These are phyloP conservation scores for Trypanosoma mega DNA, from an alignment of 208 protist genomes.

Conservation along the genomic window DNA sequence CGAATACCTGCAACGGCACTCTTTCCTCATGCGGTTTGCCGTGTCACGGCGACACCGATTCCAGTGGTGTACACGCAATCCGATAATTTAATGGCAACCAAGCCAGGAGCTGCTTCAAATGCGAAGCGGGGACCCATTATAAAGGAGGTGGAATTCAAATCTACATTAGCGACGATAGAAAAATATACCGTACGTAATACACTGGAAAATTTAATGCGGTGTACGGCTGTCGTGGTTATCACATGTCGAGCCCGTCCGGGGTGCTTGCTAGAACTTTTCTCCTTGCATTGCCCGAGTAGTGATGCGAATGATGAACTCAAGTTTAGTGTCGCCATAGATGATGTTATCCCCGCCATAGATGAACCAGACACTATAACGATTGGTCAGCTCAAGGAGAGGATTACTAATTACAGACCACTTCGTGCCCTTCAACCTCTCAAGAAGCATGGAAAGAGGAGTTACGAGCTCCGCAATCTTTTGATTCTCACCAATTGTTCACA, in stretches of 20 bases:
- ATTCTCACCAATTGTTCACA: conserved; percentile 69
- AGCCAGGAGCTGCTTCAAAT: not conserved
- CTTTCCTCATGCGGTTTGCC: conserved; percentile 76
- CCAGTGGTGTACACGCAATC: conserved; percentile 60
- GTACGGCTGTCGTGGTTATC: conserved; percentile 81
- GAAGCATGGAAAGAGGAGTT: conserved; percentile 22
- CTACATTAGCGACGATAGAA: conserved; percentile 43
- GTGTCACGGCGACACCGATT: conserved; percentile 61
- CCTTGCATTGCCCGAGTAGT: conserved; percentile 71
- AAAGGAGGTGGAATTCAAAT: conserved; percentile 29
- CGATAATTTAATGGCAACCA: conserved; percentile 40
- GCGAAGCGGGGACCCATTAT: conserved; percentile 4
- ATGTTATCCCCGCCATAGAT: conserved; percentile 73
- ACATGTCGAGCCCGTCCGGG: conserved; percentile 59
- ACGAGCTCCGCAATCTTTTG: conserved; percentile 77
- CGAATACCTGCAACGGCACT: conserved; percentile 63
- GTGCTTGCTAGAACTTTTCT: conserved; percentile 74
- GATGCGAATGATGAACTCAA: conserved; percentile 43
- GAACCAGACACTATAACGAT: conserved; percentile 67
- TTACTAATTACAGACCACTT: conserved; percentile 67
- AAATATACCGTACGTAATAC: conserved; percentile 36
- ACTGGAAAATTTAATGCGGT: conserved; percentile 56
- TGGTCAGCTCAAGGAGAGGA: conserved; percentile 75
- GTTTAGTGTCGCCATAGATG: conserved; percentile 77
- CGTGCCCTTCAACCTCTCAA: conserved; percentile 38